These are phyloP conservation scores for Suillus luteus DNA, from an alignment of 768 basidiomycete genomes.

Conservation along the genomic window DNA sequence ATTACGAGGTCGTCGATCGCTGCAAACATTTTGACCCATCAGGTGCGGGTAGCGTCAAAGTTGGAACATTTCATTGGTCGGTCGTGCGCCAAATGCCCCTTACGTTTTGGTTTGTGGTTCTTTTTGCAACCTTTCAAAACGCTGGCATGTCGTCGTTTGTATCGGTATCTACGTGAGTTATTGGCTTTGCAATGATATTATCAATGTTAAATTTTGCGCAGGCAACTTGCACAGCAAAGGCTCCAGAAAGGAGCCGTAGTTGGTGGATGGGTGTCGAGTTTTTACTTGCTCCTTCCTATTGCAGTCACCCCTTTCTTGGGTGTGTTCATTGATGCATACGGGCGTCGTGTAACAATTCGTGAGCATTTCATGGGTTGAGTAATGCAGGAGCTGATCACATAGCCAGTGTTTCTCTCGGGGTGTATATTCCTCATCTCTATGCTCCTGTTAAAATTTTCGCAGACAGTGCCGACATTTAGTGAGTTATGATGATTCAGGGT, in stretches of 20 bases:
- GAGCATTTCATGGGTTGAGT: constrained; percentile 15
- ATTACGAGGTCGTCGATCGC: constrained; percentile 40
- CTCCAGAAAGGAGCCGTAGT: constrained; percentile 44
- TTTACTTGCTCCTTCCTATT: constrained; percentile 43
- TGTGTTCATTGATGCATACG: constrained; percentile 42
- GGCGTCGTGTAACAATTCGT: constrained; percentile 42
- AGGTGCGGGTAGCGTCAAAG: constrained; percentile 27
- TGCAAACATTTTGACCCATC: constrained; percentile 30
- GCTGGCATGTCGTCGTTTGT: constrained; percentile 46
- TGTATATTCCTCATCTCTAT: constrained; percentile 43
- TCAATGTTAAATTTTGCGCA: constrained; percentile 16
- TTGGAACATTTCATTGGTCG: constrained; percentile 33
- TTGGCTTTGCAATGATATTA: not conserved
- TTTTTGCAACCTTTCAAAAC: constrained; percentile 43
- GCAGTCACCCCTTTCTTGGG: constrained; percentile 43
- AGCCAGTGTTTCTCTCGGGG: constrained; percentile 41
- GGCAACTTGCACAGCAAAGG: constrained; percentile 45
- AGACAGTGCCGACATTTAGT: constrained; percentile 41
- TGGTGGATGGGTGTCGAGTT: constrained; percentile 47
- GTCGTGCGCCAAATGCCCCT: constrained; percentile 37
- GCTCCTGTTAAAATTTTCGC: constrained; percentile 42
- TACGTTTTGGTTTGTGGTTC: constrained; percentile 45
- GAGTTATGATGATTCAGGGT: constrained; percentile 12
- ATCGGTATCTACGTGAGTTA: constrained; percentile 43
- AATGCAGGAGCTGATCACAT: not conserved